These are phyloP conservation scores for Pythium biforme DNA, from an alignment of 352 stramenopile species.

Conservation along the genomic window DNA sequence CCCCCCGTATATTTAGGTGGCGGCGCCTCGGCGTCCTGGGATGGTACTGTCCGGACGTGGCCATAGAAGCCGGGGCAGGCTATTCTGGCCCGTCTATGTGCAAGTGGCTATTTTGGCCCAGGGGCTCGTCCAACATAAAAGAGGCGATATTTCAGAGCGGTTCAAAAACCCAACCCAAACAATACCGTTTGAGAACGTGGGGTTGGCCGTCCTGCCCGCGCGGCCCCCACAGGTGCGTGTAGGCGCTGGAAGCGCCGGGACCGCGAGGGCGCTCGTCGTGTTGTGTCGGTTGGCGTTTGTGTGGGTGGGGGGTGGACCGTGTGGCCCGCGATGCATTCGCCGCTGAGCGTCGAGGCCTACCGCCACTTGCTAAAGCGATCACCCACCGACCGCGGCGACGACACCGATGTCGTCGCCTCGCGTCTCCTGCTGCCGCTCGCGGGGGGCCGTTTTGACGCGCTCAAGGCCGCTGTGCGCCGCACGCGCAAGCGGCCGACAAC, in stretches of 20 bases:
- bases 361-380: slow-evolving; percentile 17
- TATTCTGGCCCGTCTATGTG: slow-evolving; percentile 14
- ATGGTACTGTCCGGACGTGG: no score
- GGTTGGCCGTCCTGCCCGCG: no score
- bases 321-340: slow-evolving; percentile 22
- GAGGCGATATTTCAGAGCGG: no score
- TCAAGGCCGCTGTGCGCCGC: slow-evolving; percentile 17
- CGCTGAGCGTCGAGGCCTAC: slow-evolving; percentile 25
- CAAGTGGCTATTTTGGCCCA: slow-evolving; percentile 14
- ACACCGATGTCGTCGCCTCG: slow-evolving; percentile 12
- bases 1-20: no score
- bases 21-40: no score
- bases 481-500: slow-evolving; percentile 18
- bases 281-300: neutral
- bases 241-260: no score
- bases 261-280: no score
- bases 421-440: neutral
- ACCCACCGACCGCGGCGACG: slow-evolving; percentile 27
- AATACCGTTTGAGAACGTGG: no score
- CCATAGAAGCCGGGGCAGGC: no score
- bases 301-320: neutral
- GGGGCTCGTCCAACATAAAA: neutral
- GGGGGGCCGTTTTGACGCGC: slow-evolving; percentile 4
- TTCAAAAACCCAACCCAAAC: no score
- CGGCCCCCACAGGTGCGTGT: no score